phyloP scores from a whole-genome alignment of 805 yeast species.

The Candida germanica region DNA sequence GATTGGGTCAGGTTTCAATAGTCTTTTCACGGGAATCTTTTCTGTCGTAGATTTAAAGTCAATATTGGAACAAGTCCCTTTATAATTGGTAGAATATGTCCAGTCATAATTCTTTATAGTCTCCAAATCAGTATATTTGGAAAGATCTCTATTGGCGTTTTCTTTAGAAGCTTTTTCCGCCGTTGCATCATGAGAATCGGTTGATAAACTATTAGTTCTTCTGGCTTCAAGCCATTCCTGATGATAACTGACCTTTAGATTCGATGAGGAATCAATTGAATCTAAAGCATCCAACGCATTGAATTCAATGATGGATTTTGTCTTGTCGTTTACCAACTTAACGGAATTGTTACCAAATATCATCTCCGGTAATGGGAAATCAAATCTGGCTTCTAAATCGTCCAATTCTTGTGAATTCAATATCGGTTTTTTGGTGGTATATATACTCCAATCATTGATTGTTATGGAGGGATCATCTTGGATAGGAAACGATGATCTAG shows the following conservation, averaged over 20 bases:
- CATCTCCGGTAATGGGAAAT: constrained; percentile 94
- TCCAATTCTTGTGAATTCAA: constrained; percentile 73
- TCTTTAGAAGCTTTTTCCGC: constrained; percentile 26
- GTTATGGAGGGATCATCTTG: constrained; percentile 67
- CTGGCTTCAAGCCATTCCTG: constrained; percentile 66
- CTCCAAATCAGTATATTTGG: constrained; percentile 46
- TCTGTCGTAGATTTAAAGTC: constrained; percentile 19
- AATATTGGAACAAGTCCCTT: constrained; percentile 48
- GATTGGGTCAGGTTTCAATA: constrained; percentile 78
- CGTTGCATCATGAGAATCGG: constrained; percentile 16
- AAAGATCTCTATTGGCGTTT: constrained; percentile 24
- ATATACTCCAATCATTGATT: constrained; percentile 72
- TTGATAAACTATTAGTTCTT: constrained; percentile 19
- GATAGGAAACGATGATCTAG: constrained; percentile 61
- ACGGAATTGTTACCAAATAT: constrained; percentile 84
- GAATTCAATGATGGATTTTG: constrained; percentile 52
- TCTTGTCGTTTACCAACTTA: constrained; percentile 41
- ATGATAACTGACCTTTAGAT: constrained; percentile 73
- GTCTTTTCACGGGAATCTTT: constrained; percentile 65
- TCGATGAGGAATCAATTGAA: constrained; percentile 31
- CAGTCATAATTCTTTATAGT: constrained; percentile 88
- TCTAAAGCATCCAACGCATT: constrained; percentile 72
- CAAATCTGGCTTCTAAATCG: constrained; percentile 49
- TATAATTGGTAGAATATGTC: constrained; percentile 86
- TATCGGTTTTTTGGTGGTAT: constrained; percentile 73